phyloP scores from a whole-genome alignment of 78 protist species.

The Protostelium mycophagum region DNA sequence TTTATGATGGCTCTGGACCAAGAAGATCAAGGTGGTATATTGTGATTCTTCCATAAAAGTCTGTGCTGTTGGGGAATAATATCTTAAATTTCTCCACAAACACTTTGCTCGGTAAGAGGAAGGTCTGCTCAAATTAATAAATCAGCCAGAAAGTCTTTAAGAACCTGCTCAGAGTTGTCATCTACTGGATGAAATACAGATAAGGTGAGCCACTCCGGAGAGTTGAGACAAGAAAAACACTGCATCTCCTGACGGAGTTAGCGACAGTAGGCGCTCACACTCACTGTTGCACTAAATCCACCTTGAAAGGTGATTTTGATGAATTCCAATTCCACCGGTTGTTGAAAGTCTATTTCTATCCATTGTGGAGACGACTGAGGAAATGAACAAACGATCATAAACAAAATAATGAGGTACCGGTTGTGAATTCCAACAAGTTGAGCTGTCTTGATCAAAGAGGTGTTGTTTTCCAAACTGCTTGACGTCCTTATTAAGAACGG shows the following conservation, averaged over 20 bases:
- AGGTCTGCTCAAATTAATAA: conserved; percentile 6
- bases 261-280: not conserved
- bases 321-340: conserved; percentile 3
- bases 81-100: conserved; percentile 30
- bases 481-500: conserved; percentile 46
- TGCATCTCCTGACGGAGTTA: conserved; percentile 23
- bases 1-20: conserved; percentile 1
- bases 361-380: not conserved
- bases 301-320: conserved; percentile 51
- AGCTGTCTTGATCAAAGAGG: conserved; percentile 50
- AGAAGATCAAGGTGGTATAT: conserved; percentile 47
- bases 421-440: conserved; percentile 67
- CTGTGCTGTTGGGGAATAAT: conserved; percentile 49
- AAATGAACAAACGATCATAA: conserved; percentile 22
- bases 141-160: not conserved
- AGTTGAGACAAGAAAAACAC: not conserved
- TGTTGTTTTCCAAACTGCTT: conserved; percentile 57
- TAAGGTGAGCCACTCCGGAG: conserved; percentile 3
- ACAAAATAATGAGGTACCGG: conserved; percentile 30
- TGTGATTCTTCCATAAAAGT: conserved; percentile 62
- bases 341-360: not conserved
- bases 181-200: conserved; percentile 38
- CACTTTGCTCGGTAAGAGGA: conserved; percentile 13
- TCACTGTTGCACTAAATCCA: conserved; percentile 49
- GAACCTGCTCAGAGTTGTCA: conserved; percentile 18